Base-by-base conservation (phyloP, 305 asterid species). In the Lippia alba region DNA sequence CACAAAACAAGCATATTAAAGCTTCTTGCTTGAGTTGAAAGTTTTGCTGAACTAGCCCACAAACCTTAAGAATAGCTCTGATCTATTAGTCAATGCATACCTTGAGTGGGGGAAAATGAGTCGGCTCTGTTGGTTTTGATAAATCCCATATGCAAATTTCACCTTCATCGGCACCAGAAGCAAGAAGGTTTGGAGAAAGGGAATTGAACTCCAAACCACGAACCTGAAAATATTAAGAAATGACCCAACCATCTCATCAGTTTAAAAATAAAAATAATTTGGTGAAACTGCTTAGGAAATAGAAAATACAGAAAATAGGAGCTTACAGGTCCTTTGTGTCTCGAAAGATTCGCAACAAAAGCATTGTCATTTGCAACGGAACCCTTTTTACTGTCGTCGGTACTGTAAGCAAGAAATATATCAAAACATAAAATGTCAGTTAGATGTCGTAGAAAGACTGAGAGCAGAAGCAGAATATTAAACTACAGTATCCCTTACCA, bases 121-220 rank as follows among this genome's bases (percentile, higher is more conserved):
- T 90, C 65, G 97, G 98, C 58, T 84, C 90, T 41, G 89, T 71
- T 59, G 99, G 99, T 66, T 80, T 86, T 41, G 88, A 69, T 56
- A 94, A 74, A 84, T 94, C 97, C 99, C 99, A 94, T 73, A 94
- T 85, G 72, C 93, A 90, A 71, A 94, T 83, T 45, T 94, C 98
- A 75, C 99, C 99, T 86, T 94, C 99, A 84, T 92, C 98, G 55
- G 99, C 98, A 41, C 99, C 99, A 81, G 99, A 92, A 33, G 97
- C 99, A 77, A 94, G 86, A 81, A 86, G 92, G 70, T 86, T 82
- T 44, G 98, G 92, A 51, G 96, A 36, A 58, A 79, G 80, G 54
- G 89, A 73, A 82, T 86, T 94, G 56, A 94, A 94, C 78, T 88
- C 99, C 84, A 87, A 63, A 30, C 93, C 99, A 15, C 94, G 94